Evolutionary conservation across 371 early-diverging fungal species (phyloP).

Genomic region (Dinochytrium kinnereticum): DNA sequence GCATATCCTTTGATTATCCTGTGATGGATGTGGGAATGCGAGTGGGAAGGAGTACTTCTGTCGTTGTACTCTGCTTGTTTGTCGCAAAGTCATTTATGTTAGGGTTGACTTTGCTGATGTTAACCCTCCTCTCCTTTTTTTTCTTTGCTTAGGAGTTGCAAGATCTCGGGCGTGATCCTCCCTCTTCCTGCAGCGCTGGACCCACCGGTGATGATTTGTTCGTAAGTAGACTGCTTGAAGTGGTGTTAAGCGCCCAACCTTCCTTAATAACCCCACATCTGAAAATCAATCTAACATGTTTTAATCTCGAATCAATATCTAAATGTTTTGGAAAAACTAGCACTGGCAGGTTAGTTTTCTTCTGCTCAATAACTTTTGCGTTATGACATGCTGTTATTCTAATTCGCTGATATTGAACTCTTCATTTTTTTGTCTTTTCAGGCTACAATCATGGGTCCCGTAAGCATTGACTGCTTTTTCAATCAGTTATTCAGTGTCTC

Average conservation of each 20-base stretch:
- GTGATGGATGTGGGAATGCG: no score
- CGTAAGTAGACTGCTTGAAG: constrained; percentile 38
- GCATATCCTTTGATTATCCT: no score
- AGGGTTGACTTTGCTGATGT: no score
- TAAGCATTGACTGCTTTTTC: constrained; percentile 59
- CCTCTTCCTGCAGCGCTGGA: constrained; percentile 92
- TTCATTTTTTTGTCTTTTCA: constrained; percentile 9
- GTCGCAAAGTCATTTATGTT: no score
- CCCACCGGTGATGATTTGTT: constrained; percentile 84
- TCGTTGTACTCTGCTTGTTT: no score
- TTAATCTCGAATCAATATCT: not conserved
- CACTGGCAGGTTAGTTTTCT: constrained; percentile 76
- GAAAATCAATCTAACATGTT: not conserved
- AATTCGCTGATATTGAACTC: not conserved
- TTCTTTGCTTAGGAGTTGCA: constrained; percentile 97
- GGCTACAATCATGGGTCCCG: constrained; percentile 96
- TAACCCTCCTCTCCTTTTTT: no score
- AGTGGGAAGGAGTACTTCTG: no score
- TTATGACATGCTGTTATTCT: not conserved
- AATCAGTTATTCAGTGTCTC: constrained; percentile 76
- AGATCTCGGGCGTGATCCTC: constrained; percentile 96
- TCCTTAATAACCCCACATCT: no score
- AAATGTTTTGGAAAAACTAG: constrained; percentile 52
- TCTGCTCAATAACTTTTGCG: not conserved
- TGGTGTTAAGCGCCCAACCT: no score